A percentile compares a stretch with the other conserved stretches of the same genome.
Conservation (phyloP, 108 stramenopile genomes). For the Skeletonema tropicum region DNA sequence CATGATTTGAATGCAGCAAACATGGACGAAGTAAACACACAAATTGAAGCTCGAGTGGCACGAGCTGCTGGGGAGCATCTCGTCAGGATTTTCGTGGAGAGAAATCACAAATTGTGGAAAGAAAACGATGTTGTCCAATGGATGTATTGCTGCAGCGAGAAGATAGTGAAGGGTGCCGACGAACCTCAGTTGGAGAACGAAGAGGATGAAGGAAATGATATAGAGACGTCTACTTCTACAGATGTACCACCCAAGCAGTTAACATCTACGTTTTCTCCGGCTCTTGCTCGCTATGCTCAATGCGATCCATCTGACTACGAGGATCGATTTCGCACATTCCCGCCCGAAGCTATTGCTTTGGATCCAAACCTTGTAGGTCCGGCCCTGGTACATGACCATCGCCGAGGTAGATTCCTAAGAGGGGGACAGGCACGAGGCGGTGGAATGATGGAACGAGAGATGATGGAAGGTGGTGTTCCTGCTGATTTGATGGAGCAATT, state of each 20-base stretch:
- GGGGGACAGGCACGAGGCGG: constrained; percentile 15
- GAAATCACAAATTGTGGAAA: constrained; percentile 45
- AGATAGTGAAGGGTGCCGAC: constrained; percentile 7
- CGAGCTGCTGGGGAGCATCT: constrained; percentile 39
- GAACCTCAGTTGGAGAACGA: not conserved
- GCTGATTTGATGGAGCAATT: constrained; percentile 13
- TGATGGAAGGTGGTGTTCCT: constrained; percentile 2
- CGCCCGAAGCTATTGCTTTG: constrained; percentile 78
- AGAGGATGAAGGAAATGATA: not conserved
- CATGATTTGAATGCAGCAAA: constrained; percentile 3
- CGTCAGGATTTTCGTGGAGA: constrained; percentile 37
- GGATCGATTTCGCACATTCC: constrained; percentile 67
- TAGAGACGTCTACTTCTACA: not conserved
- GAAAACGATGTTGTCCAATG: constrained; percentile 36
- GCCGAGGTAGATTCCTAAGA: constrained; percentile 63
- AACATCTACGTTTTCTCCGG: constrained; percentile 41
- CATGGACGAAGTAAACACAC: not conserved
- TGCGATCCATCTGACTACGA: constrained; percentile 70
- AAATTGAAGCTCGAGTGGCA: constrained; percentile 21
- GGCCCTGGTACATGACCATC: constrained; percentile 72
- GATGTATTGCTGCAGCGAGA: constrained; percentile 37
- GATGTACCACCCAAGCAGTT: not conserved
- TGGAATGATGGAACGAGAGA: constrained; percentile 1
- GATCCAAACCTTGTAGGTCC: constrained; percentile 72
- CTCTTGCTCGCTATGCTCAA: constrained; percentile 66